Conservation (phyloP, 2,329 filamentous ascomycete genomes). For the Fusarium longipes region DNA sequence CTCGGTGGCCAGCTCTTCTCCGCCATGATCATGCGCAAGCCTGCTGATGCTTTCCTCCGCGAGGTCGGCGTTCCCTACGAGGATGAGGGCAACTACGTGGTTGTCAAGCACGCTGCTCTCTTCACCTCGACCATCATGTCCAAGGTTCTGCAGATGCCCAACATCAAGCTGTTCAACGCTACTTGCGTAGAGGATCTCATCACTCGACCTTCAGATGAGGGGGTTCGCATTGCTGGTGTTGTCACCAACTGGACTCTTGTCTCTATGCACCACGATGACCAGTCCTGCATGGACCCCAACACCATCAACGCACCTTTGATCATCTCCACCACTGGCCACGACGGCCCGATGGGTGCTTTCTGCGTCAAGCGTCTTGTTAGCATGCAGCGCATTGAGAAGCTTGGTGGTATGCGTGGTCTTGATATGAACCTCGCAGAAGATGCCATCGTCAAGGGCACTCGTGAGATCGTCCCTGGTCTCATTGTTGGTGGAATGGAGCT, state of each 20-base stretch:
- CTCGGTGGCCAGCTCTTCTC: conserved; percentile 94
- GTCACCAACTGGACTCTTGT: conserved; percentile 98
- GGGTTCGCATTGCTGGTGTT: conserved; percentile 82
- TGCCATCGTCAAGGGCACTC: conserved; percentile 90
- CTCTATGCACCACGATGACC: conserved; percentile 86
- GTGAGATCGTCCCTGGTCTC: conserved; percentile 86
- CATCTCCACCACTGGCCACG: conserved; percentile 91
- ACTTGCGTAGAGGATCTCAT: conserved; percentile 93
- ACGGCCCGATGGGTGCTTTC: conserved; percentile 92
- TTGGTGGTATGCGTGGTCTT: conserved; percentile 91
- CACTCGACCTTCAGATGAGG: conserved; percentile 72
- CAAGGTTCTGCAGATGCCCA: conserved; percentile 85
- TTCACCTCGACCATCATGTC: conserved; percentile 90
- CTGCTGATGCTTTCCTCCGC: conserved; percentile 83
- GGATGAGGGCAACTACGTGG: conserved; percentile 87
- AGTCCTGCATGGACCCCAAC: conserved; percentile 97
- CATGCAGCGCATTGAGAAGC: conserved; percentile 84
- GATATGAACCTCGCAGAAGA: conserved; percentile 95
- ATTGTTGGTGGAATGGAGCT: conserved; percentile 97
- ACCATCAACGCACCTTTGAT: conserved; percentile 93
- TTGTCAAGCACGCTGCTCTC: conserved; percentile 92
- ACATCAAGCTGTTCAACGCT: conserved; percentile 97
- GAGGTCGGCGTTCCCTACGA: conserved; percentile 88
- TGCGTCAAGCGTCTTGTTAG: conserved; percentile 89
- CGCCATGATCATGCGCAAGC: conserved; percentile 95